These are phyloP conservation scores for Evansstolkia leycettana DNA, from an alignment of 495 filamentous ascomycete genomes.

Conservation along the genomic window DNA sequence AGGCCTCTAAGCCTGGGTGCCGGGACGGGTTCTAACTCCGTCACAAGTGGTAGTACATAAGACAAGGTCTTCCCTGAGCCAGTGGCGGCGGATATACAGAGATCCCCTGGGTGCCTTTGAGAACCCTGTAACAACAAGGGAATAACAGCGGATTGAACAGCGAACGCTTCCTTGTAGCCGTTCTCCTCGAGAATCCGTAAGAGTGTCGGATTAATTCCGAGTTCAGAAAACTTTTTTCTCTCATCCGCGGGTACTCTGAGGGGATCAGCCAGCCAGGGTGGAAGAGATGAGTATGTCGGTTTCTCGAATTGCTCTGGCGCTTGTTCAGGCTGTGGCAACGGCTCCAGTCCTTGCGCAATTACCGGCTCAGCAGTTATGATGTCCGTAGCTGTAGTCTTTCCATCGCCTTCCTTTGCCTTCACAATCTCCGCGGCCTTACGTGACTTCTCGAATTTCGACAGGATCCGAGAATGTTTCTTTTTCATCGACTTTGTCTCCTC, in stretches of 20 bases:
- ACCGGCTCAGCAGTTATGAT: conserved; percentile 19
- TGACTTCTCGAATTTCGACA: conserved; percentile 35
- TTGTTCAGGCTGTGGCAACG: conserved; percentile 63
- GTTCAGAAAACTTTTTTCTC: conserved; percentile 44
- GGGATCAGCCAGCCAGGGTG: conserved; percentile 64
- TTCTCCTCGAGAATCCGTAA: conserved; percentile 49
- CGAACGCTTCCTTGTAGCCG: conserved; percentile 64
- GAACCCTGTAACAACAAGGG: conserved; percentile 58
- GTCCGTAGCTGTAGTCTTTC: conserved; percentile 10
- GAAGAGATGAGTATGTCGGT: conserved; percentile 35
- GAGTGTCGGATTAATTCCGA: conserved; percentile 44
- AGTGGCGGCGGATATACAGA: conserved; percentile 80
- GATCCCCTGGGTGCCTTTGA: conserved; percentile 49
- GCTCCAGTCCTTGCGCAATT: conserved; percentile 56
- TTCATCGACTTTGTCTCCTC: conserved; percentile 11
- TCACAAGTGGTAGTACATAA: conserved; percentile 76
- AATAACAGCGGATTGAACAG: conserved; percentile 71
- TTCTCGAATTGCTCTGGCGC: conserved; percentile 37
- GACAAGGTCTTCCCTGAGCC: conserved; percentile 91
- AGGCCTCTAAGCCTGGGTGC: conserved; percentile 57
- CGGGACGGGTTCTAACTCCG: conserved; percentile 47
- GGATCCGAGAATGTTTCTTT: conserved; percentile 28
- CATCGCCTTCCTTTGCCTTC: conserved; percentile 14
- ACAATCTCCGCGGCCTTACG: conserved; percentile 20
- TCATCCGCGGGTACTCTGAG: conserved; percentile 46